Base-by-base conservation (phyloP, 257 asterid genomes). In the Rhazya stricta region DNA sequence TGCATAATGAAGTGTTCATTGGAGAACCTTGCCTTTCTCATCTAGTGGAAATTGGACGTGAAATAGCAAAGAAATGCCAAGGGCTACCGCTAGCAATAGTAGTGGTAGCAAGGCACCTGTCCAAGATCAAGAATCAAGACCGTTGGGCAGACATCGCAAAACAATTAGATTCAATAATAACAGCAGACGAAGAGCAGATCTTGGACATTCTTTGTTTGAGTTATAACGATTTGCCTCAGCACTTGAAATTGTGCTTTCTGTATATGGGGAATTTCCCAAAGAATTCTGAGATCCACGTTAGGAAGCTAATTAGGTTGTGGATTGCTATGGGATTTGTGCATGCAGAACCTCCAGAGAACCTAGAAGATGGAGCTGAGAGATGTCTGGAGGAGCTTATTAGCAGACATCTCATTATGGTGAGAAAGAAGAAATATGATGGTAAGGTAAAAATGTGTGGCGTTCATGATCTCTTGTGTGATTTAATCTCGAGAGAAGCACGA, bases 201-300 rank as follows among this genome's bases (percentile, higher is more conserved):
- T 48, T 77, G 21, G 77, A 77, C 56, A 41, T 77, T n/a, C 72
- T 77, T 50, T 56, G 72, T 71, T 56, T 77, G 75, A 77, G 81
- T 71, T 77, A 77, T 25, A 75, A 73, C 29, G 53, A 85, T 75
- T 25, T 85, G 60, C 86, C 84, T 39, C 84, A 79, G 27, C 82
- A 77, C 66, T 68, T 84, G 42, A 81, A 77, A 67, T 66, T 9
- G 43, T 39, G 43, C 43, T 39, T 39, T 39, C 43, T 39, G 8
- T 39, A 39, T 39, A 39, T 39, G 43, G 43, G 43, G 8, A 39
- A 4, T 39, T 39, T 1, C 43, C 43, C 43, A 39, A 39, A 39
- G 43, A 39, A 39, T 39, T 39, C 43, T 39, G 43, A 39, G 43
- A 3, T 39, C 43, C 43, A 4, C 43, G 7, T 39, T 39, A 3